These are phyloP conservation scores for Globisporangium takayamanum DNA, from an alignment of 352 stramenopile species.

Conservation along the genomic window DNA sequence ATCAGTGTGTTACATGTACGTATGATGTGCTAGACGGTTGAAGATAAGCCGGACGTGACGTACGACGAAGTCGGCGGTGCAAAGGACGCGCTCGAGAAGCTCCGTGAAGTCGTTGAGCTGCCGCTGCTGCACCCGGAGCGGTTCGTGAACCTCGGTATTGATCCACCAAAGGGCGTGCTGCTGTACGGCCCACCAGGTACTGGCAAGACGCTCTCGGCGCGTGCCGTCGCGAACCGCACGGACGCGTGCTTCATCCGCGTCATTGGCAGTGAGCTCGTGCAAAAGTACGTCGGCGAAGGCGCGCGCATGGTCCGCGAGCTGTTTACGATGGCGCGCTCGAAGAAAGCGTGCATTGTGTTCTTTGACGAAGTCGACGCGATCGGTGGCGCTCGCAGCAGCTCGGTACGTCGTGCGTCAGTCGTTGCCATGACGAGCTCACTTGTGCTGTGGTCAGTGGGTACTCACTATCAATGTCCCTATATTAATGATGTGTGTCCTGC, in stretches of 20 bases:
- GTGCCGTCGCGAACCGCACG: constrained; percentile 97
- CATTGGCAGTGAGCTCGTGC: constrained; percentile 98
- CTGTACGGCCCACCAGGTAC: constrained; percentile 97
- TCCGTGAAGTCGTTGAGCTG: constrained; percentile 98
- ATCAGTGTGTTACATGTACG: neutral
- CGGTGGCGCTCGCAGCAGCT: constrained; percentile 85
- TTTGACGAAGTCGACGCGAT: constrained; percentile 99
- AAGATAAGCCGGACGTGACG: constrained; percentile 99
- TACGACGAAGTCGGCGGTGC: constrained; percentile 99
- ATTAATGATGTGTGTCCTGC: neutral
- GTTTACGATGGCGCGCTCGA: constrained; percentile 99
- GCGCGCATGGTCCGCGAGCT: constrained; percentile 99
- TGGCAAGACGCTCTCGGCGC: constrained; percentile 95
- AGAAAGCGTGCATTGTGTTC: constrained; percentile 98
- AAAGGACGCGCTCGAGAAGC: constrained; percentile 98
- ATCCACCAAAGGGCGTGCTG: constrained; percentile 98
- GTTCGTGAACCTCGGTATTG: constrained; percentile 98
- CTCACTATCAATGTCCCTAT: neutral
- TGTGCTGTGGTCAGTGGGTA: neutral
- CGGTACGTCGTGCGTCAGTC: constrained; percentile 17
- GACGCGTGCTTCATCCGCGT: constrained; percentile 99
- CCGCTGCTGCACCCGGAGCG: constrained; percentile 97
- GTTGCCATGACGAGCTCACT: neutral
- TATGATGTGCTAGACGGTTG: constrained; percentile 92
- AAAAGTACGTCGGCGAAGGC: constrained; percentile 99